A percentile compares a stretch with the other conserved stretches of the same genome.
These are phyloP conservation scores for Colletotrichum tofieldiae DNA, from an alignment of 2,329 filamentous ascomycete species.

Conservation along the genomic window DNA sequence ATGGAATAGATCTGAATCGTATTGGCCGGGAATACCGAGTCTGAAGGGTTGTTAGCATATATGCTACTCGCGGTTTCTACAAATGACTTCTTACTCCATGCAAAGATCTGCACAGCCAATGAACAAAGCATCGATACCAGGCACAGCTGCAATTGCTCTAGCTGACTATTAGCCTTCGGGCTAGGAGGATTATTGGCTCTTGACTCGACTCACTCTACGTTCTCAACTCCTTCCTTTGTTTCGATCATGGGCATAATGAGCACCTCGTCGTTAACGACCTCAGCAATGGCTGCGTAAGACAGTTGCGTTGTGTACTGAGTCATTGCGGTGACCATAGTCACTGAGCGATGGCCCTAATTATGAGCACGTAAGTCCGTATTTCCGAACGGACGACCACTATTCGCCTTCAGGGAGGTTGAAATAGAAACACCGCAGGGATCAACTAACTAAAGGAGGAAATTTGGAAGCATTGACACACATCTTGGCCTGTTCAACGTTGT, in stretches of 20 bases:
- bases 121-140: conserved; percentile 25
- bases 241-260: conserved; percentile 37
- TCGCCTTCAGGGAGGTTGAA: not conserved
- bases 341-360: conserved; percentile 17
- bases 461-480: conserved; percentile 64
- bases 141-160: conserved; percentile 29
- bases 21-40: conserved; percentile 22
- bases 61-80: not conserved
- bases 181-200: rapidly evolving
- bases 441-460: conserved; percentile 61
- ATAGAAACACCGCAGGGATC: not conserved
- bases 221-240: conserved; percentile 24
- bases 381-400: too few relatives aligned
- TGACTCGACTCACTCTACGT: conserved; percentile 19
- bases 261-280: conserved; percentile 29
- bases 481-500: conserved; percentile 61
- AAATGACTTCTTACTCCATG: conserved; percentile 14
- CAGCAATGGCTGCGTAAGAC: conserved; percentile 29
- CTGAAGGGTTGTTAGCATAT: not conserved
- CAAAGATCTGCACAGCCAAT: conserved; percentile 35
- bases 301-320: conserved; percentile 28
- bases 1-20: conserved; percentile 23
- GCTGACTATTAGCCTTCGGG: not conserved
- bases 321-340: conserved; percentile 36
- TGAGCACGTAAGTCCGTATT: not conserved